These are phyloP conservation scores for Filobasidium uniguttulatum DNA, from an alignment of 1,284 basidiomycete species.

Conservation along the genomic window DNA sequence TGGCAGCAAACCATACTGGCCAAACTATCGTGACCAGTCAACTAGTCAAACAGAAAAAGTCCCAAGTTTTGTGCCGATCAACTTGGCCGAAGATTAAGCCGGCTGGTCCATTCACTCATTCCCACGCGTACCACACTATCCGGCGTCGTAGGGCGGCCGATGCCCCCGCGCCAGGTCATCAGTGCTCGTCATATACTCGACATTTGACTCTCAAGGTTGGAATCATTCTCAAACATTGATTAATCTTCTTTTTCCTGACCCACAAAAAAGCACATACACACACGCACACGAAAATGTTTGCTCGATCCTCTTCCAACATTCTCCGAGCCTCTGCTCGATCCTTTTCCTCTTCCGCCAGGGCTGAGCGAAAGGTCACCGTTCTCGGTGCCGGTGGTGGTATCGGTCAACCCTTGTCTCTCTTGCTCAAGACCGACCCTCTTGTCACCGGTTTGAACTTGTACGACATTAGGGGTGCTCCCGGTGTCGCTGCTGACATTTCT, in stretches of 20 bases:
- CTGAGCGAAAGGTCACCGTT: conserved; percentile 34
- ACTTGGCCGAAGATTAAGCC: no score
- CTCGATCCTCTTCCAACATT: conserved; percentile 13
- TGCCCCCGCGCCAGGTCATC: background rate
- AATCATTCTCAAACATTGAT: background rate
- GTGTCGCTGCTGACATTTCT: conserved; percentile 86
- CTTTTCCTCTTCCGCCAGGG: conserved; percentile 34
- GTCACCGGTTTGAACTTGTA: conserved; percentile 76
- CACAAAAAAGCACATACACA: conserved; percentile 30
- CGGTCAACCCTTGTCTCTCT: conserved; percentile 69
- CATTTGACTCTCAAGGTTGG: no score
- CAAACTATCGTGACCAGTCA: background rate
- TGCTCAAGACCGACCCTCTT: conserved; percentile 72
- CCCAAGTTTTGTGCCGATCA: background rate
- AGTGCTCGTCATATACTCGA: background rate
- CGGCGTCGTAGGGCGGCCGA: background rate
- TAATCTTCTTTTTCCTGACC: background rate
- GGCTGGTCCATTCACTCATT: background rate
- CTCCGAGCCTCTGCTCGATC: conserved; percentile 16
- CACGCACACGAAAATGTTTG: conserved; percentile 16
- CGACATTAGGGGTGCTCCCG: conserved; percentile 94
- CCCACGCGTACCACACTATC: background rate
- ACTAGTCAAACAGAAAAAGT: background rate
- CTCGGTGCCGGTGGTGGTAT: conserved; percentile 33
- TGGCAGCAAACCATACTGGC: background rate